Percentiles rank a stretch among this genome's conserved stretches.
These are phyloP conservation scores for Cladosporium colombiae DNA, from an alignment of 2,329 filamentous ascomycete species.

Conservation along the genomic window DNA sequence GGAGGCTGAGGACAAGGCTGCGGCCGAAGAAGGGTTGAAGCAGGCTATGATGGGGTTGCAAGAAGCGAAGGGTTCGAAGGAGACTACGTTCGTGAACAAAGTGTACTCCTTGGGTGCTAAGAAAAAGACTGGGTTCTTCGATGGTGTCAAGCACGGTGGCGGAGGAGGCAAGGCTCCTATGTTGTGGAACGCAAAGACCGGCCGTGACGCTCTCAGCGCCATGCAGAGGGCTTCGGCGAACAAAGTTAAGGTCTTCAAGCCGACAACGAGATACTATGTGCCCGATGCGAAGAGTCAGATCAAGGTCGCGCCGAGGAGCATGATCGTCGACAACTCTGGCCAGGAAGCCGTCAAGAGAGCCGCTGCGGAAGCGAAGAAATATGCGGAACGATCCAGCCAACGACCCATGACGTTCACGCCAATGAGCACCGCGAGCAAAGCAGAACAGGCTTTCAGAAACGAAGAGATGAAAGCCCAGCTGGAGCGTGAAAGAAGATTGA, in stretches of 20 bases:
- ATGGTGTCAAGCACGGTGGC: constrained; percentile 23
- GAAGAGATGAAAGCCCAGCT: constrained; percentile 8
- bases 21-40: constrained; percentile 35
- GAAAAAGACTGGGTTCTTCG: constrained; percentile 24
- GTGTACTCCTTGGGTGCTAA: constrained; percentile 25
- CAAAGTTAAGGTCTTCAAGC: constrained; percentile 4
- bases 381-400: neutral
- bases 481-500: constrained; percentile 9
- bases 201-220: constrained; percentile 11
- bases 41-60: constrained; percentile 64
- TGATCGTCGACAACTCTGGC: constrained; percentile 10
- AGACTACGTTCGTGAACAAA: constrained; percentile 39
- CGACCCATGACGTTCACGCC: neutral
- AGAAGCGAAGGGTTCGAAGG: constrained; percentile 57
- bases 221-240: constrained; percentile 14
- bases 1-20: constrained; percentile 39
- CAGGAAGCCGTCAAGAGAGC: constrained; percentile 12
- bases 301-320: constrained; percentile 14
- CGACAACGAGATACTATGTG: neutral
- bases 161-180: neutral
- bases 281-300: constrained; percentile 15
- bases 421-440: neutral
- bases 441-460: constrained; percentile 9
- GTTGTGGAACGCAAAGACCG: constrained; percentile 16
- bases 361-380: constrained; percentile 15